A percentile compares a stretch with the other conserved stretches of the same genome.
Evolutionary conservation across 1,284 basidiomycete genomes (phyloP).

Genomic region (Papiliotrema flavescens): DNA sequence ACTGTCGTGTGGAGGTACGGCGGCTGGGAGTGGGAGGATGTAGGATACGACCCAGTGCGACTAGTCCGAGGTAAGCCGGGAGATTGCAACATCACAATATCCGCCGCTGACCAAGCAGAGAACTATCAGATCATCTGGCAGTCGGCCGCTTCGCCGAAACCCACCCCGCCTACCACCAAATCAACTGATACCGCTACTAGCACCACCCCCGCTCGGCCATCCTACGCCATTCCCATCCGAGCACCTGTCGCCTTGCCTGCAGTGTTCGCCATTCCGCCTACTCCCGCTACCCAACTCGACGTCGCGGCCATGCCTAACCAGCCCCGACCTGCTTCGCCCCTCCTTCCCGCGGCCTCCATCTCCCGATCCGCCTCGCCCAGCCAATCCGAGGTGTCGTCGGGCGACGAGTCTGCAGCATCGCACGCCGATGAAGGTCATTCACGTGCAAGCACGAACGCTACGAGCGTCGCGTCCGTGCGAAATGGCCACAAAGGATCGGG

Average conservation of each 20-base stretch:
- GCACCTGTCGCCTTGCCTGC: conserved; percentile 29
- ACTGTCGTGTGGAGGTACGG: conserved; percentile 47
- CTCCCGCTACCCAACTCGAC: conserved; percentile 19
- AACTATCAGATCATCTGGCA: conserved; percentile 40
- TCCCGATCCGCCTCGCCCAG: conserved; percentile 7
- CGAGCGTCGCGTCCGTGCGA: conserved; percentile 6
- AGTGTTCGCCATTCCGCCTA: conserved; percentile 40
- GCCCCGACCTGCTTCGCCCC: conserved; percentile 15
- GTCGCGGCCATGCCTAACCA: conserved; percentile 2
- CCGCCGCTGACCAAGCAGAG: conserved; percentile 18
- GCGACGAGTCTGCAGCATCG: neutral
- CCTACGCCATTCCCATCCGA: conserved; percentile 44
- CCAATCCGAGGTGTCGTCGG: conserved; percentile 2
- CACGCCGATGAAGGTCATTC: conserved; percentile 1
- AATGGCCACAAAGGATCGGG: conserved; percentile 18
- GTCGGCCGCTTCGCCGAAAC: conserved; percentile 21
- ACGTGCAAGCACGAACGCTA: conserved; percentile 1
- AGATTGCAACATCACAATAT: neutral
- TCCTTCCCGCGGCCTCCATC: conserved; percentile 27
- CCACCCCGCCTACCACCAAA: conserved; percentile 8
- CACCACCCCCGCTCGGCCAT: conserved; percentile 31
- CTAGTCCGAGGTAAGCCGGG: conserved; percentile 29
- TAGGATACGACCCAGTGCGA: conserved; percentile 41
- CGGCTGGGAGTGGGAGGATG: conserved; percentile 46
- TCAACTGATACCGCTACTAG: conserved; percentile 9